Percentiles rank a stretch among this genome's conserved stretches.
phyloP scores from a whole-genome alignment of 1,139 yeast genomes.

The Yamadazyma diospyri region DNA sequence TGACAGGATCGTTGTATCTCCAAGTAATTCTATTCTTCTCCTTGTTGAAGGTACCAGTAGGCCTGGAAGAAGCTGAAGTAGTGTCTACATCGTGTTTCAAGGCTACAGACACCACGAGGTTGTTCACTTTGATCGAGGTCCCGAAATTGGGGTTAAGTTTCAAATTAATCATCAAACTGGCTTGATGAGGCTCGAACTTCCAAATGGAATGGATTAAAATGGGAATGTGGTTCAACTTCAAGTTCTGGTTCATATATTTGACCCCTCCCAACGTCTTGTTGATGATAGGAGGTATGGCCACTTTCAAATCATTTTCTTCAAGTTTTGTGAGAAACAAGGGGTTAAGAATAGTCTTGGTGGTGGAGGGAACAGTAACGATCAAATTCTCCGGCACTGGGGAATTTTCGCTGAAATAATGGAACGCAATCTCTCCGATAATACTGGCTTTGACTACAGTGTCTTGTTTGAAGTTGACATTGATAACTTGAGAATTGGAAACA shows the following conservation, averaged over 20 bases:
- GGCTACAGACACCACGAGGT: slow-evolving; percentile 70
- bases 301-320: slow-evolving; percentile 23
- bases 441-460: slow-evolving; percentile 58
- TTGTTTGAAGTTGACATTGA: slow-evolving; percentile 68
- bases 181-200: slow-evolving; percentile 82
- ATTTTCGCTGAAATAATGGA: slow-evolving; percentile 44
- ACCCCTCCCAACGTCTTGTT: slow-evolving; percentile 70
- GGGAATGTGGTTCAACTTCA: slow-evolving; percentile 53
- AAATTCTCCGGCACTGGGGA: slow-evolving; percentile 13
- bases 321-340: slow-evolving; percentile 38
- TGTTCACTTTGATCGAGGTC: slow-evolving; percentile 44
- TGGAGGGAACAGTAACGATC: slow-evolving; percentile 28
- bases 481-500: slow-evolving; percentile 77
- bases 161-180: slow-evolving; percentile 76
- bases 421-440: slow-evolving; percentile 76
- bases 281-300: slow-evolving; percentile 36
- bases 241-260: slow-evolving; percentile 48
- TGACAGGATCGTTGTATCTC: slow-evolving; percentile 57
- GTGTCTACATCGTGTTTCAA: slow-evolving; percentile 40
- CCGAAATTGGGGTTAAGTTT: slow-evolving; percentile 54
- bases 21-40: slow-evolving; percentile 84
- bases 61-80: slow-evolving; percentile 78
- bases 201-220: slow-evolving; percentile 74
- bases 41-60: slow-evolving; percentile 83
- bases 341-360: slow-evolving; percentile 39